These are phyloP conservation scores for Podaxis sp. DNA, from an alignment of 768 basidiomycete genomes.

Conservation along the genomic window DNA sequence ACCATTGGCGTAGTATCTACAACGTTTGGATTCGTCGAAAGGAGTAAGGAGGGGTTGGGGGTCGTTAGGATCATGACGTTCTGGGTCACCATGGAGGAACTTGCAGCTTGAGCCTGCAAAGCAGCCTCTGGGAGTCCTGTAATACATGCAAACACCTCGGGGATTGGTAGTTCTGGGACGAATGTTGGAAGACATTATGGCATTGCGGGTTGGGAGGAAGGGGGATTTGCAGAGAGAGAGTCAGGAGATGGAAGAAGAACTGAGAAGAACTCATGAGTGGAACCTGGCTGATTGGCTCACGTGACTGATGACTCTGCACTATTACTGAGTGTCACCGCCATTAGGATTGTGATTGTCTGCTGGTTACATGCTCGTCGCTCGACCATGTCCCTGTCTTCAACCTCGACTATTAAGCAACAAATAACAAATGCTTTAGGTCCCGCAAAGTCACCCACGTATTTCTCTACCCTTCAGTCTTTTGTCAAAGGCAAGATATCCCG, in stretches of 20 bases:
- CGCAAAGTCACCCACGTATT: slow-evolving; percentile 53
- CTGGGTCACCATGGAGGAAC: slow-evolving; percentile 60
- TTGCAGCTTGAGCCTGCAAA: slow-evolving; percentile 67
- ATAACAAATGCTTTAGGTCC: slow-evolving; percentile 56
- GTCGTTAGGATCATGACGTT: slow-evolving; percentile 20
- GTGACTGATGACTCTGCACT: background rate
- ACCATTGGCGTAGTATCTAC: slow-evolving; percentile 62
- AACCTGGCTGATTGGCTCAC: slow-evolving; percentile 3
- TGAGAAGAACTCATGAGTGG: slow-evolving; percentile 1
- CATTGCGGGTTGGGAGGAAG: background rate
- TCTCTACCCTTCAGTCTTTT: slow-evolving; percentile 59
- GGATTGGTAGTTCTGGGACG: slow-evolving; percentile 68
- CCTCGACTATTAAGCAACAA: slow-evolving; percentile 67
- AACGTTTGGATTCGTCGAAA: slow-evolving; percentile 68
- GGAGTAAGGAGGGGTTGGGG: slow-evolving; percentile 42
- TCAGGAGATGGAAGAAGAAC: slow-evolving; percentile 8
- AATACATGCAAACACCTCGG: slow-evolving; percentile 69
- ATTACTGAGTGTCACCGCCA: too few species aligned
- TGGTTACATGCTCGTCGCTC: background rate
- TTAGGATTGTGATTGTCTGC: background rate
- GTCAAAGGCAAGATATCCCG: slow-evolving; percentile 66
- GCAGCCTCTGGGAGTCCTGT: slow-evolving; percentile 60
- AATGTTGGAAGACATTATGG: slow-evolving; percentile 10
- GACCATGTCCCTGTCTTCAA: slow-evolving; percentile 71
- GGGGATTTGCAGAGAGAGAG: background rate